Conservation (phyloP, 805 yeast genomes). For the Ogataea angusta region DNA sequence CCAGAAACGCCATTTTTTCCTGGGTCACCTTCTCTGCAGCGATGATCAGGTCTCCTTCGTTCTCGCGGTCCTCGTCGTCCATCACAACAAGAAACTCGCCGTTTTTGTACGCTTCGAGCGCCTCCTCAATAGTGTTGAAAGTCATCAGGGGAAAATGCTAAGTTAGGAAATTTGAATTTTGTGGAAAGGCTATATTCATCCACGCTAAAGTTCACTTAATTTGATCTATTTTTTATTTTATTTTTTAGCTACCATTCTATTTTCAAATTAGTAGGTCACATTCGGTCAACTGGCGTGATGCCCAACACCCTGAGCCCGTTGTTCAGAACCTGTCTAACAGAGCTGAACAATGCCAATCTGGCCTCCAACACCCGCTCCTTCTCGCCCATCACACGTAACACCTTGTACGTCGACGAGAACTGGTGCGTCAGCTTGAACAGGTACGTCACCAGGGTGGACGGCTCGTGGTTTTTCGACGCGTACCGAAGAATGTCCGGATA, state of each 20-base stretch:
- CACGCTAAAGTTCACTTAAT: not conserved
- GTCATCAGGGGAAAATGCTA: not conserved
- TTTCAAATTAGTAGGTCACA: constrained; percentile 44
- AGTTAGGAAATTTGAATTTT: no score
- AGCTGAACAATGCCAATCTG: constrained; percentile 83
- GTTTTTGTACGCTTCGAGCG: constrained; percentile 64
- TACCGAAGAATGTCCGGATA: constrained; percentile 87
- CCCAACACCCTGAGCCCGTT: constrained; percentile 91
- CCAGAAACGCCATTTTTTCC: constrained; percentile 90
- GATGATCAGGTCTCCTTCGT: constrained; percentile 93
- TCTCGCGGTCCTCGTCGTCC: constrained; percentile 95
- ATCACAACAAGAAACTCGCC: constrained; percentile 91
- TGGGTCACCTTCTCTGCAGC: constrained; percentile 84
- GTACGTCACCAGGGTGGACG: constrained; percentile 91
- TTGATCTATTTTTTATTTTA: not conserved
- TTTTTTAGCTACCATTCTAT: not conserved
- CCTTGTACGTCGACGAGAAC: constrained; percentile 94
- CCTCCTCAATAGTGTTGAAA: constrained; percentile 50
- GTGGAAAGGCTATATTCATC: no score
- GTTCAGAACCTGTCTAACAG: constrained; percentile 84
- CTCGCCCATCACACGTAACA: constrained; percentile 96
- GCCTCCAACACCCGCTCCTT: constrained; percentile 81
- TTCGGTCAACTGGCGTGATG: constrained; percentile 97
- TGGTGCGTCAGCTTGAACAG: constrained; percentile 88
- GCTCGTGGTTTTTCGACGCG: constrained; percentile 83